Conservation (phyloP, 495 filamentous ascomycete species). For the Hypoxylon intermedium region DNA sequence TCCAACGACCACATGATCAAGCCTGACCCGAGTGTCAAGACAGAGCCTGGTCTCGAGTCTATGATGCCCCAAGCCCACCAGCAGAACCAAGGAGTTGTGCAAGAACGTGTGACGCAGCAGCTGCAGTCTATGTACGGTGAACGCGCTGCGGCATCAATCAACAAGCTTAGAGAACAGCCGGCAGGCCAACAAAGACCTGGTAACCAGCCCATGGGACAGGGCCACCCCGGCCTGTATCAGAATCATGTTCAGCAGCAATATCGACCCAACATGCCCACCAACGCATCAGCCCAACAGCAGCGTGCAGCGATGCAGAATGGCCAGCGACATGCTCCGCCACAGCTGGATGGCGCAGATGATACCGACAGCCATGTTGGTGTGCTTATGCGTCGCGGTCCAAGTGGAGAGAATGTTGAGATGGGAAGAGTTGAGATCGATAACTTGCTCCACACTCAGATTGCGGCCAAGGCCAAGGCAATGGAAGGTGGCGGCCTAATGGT, state of each 20-base stretch:
- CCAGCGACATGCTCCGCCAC: constrained; percentile 54
- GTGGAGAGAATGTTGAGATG: constrained; percentile 52
- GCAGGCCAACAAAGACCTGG: constrained; percentile 36
- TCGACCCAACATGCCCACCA: constrained; percentile 49
- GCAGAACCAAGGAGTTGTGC: constrained; percentile 67
- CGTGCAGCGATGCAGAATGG: constrained; percentile 48
- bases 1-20: constrained; percentile 68
- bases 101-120: constrained; percentile 51
- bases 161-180: constrained; percentile 63
- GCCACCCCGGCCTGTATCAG: constrained; percentile 44
- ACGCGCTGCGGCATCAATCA: constrained; percentile 73
- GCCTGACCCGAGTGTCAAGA: constrained; percentile 61
- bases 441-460: constrained; percentile 69
- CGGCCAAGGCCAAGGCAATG: constrained; percentile 69
- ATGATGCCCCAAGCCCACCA: constrained; percentile 44
- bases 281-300: constrained; percentile 49
- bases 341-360: constrained; percentile 77
- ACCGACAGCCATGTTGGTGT: constrained; percentile 63
- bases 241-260: constrained; percentile 56
- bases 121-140: constrained; percentile 74
- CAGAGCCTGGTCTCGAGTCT: constrained; percentile 45
- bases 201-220: constrained; percentile 41
- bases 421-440: constrained; percentile 64
- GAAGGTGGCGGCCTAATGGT: constrained; percentile 86
- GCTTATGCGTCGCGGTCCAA: constrained; percentile 53